Percentiles rank a stretch among this genome's conserved stretches.
phyloP scores from a whole-genome alignment of 2,329 filamentous ascomycete species.

The Aspergillus versicolor region DNA sequence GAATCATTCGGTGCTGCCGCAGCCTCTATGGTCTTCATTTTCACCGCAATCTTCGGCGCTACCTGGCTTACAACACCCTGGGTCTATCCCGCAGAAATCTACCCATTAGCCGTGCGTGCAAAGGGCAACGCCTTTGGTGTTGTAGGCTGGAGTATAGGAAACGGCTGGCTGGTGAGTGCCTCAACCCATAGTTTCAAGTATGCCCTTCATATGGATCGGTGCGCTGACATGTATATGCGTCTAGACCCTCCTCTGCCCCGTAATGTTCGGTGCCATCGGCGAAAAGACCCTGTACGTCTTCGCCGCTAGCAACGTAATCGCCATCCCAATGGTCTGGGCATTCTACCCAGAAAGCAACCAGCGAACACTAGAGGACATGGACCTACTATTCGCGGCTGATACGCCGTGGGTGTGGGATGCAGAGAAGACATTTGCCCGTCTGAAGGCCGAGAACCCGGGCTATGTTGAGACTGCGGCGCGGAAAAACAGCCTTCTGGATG shows the following conservation, averaged over 20 bases:
- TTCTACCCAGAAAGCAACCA: slow-evolving; percentile 74
- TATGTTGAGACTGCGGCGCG: slow-evolving; percentile 40
- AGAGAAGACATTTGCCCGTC: slow-evolving; percentile 61
- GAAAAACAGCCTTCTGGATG: slow-evolving; percentile 34
- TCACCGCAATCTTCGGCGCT: slow-evolving; percentile 64
- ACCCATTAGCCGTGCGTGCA: slow-evolving; percentile 67
- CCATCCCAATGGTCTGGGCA: slow-evolving; percentile 70
- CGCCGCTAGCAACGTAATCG: slow-evolving; percentile 63
- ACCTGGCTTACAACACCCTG: slow-evolving; percentile 62
- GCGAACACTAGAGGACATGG: slow-evolving; percentile 73
- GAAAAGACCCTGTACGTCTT: slow-evolving; percentile 76
- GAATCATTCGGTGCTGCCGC: slow-evolving; percentile 62
- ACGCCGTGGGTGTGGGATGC: slow-evolving; percentile 71
- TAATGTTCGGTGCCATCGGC: slow-evolving; percentile 63
- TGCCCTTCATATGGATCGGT: no score
- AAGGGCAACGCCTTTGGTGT: slow-evolving; percentile 76
- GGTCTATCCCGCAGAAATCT: slow-evolving; percentile 72
- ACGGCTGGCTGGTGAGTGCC: slow-evolving; percentile 59
- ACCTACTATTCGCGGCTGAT: slow-evolving; percentile 67
- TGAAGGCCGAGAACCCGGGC: slow-evolving; percentile 62
- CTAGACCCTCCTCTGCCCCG: slow-evolving; percentile 52
- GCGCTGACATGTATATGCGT: no score
- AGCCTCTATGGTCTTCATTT: slow-evolving; percentile 69
- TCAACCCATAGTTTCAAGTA: background rate
- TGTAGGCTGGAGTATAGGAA: slow-evolving; percentile 73